Percentiles rank a stretch among this genome's conserved stretches.
Evolutionary conservation across 2,329 filamentous ascomycete genomes (phyloP).

Genomic region (Orbilia ellipsospora): DNA sequence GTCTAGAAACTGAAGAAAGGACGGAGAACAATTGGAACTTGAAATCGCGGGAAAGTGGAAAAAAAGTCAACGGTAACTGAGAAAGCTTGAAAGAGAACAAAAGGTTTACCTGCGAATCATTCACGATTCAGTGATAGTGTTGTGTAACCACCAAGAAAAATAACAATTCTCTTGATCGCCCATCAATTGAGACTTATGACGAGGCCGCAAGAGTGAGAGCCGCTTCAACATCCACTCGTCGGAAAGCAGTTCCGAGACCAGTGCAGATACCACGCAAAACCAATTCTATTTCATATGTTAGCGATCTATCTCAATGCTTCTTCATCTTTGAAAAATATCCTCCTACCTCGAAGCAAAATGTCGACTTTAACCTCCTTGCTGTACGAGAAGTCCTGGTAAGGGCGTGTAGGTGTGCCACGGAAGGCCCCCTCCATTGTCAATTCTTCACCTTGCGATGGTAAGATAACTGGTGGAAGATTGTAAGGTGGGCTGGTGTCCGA

Average conservation of each 20-base stretch:
- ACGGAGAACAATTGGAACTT: not conserved
- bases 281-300: constrained; percentile 43
- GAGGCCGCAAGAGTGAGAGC: constrained; percentile 43
- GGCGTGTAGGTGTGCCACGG: constrained; percentile 36
- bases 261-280: constrained; percentile 52
- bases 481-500: constrained; percentile 45
- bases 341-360: constrained; percentile 51
- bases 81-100: constrained; percentile 1
- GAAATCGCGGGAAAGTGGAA: constrained; percentile 2
- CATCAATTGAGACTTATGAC: constrained; percentile 27
- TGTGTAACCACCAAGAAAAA: constrained; percentile 34
- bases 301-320: constrained; percentile 1
- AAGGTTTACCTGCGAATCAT: constrained; percentile 13
- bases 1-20: constrained; percentile 2
- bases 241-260: constrained; percentile 45
- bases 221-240: constrained; percentile 51
- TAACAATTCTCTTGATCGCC: constrained; percentile 5
- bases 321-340: not conserved
- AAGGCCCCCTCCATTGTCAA: constrained; percentile 43
- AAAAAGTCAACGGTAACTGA: not conserved
- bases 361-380: constrained; percentile 55
- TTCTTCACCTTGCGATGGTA: constrained; percentile 47
- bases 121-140: constrained; percentile 22
- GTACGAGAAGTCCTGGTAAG: constrained; percentile 50
- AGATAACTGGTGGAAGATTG: constrained; percentile 46